Evolutionary conservation across 352 stramenopile species (phyloP).

Genomic region (Pythium vanterpoolii): DNA sequence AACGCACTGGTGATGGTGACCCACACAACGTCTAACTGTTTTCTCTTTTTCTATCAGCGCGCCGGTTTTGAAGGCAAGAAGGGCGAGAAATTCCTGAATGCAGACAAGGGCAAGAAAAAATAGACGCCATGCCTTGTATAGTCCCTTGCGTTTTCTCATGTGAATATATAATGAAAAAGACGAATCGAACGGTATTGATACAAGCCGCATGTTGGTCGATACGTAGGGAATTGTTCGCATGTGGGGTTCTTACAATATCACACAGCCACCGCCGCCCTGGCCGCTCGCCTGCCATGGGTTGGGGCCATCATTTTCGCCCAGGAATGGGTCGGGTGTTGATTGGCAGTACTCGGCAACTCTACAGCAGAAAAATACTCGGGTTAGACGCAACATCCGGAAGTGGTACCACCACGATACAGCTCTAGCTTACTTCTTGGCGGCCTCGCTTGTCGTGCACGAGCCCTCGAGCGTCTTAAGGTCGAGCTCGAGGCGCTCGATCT

Average conservation of each 20-base stretch:
- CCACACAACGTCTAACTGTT: background rate
- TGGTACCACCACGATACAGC: background rate
- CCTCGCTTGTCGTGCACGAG: slow-evolving; percentile 74
- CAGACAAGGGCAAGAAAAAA: slow-evolving; percentile 30
- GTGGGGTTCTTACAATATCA: slow-evolving; percentile 40
- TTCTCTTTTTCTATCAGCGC: slow-evolving; percentile 25
- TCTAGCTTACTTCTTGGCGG: slow-evolving; percentile 75
- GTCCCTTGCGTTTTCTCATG: slow-evolving; percentile 11
- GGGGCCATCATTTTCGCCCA: slow-evolving; percentile 68
- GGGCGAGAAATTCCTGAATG: slow-evolving; percentile 68
- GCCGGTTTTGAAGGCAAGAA: slow-evolving; percentile 84
- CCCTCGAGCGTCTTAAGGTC: slow-evolving; percentile 79
- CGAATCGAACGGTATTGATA: slow-evolving; percentile 21
- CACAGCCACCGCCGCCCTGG: slow-evolving; percentile 59
- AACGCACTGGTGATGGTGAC: background rate
- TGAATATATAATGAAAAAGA: slow-evolving; percentile 43
- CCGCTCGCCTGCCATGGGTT: slow-evolving; percentile 73
- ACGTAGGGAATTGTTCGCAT: background rate
- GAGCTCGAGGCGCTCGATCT: slow-evolving; percentile 72
- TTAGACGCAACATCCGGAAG: background rate
- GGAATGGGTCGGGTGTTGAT: slow-evolving; percentile 63
- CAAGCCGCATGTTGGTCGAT: background rate
- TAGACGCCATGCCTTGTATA: slow-evolving; percentile 19
- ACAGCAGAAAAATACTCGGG: background rate
- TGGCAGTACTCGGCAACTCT: slow-evolving; percentile 78